These are phyloP conservation scores for Talaromyces sp. DNA, from an alignment of 2,329 filamentous ascomycete genomes.

Conservation along the genomic window DNA sequence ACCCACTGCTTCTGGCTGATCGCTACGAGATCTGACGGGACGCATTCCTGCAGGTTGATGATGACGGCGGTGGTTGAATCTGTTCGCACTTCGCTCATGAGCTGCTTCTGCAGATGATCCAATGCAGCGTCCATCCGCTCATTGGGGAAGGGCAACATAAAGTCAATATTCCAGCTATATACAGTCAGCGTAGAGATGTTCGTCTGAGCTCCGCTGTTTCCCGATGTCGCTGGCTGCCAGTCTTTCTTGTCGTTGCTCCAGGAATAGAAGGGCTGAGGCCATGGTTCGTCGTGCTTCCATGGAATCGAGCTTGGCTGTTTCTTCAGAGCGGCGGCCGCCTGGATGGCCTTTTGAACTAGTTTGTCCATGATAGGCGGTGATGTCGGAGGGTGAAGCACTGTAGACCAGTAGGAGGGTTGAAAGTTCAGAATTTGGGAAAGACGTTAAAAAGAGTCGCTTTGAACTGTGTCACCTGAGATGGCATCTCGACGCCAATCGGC, in stretches of 20 bases:
- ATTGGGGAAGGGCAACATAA: constrained; percentile 32
- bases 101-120: constrained; percentile 30
- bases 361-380: neutral
- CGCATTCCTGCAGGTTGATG: constrained; percentile 53
- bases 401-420: neutral
- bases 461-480: too few relatives aligned
- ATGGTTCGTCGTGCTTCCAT: constrained; percentile 18
- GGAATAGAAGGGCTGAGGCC: constrained; percentile 17
- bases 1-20: constrained; percentile 47
- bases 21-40: constrained; percentile 38
- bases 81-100: constrained; percentile 15
- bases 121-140: constrained; percentile 41
- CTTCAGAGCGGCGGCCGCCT: neutral
- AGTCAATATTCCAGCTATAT: constrained; percentile 45
- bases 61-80: constrained; percentile 26
- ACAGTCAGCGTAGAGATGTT: neutral
- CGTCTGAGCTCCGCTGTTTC: neutral
- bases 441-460: too few relatives aligned
- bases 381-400: too few relatives aligned
- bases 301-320: constrained; percentile 4
- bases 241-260: constrained; percentile 9
- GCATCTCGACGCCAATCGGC: too few relatives aligned
- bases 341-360: neutral
- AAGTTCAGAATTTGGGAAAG: too few relatives aligned
- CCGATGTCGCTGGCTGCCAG: constrained; percentile 11